Base-by-base conservation (phyloP, 371 early-diverging fungal genomes). In the Circinella umbellata region DNA sequence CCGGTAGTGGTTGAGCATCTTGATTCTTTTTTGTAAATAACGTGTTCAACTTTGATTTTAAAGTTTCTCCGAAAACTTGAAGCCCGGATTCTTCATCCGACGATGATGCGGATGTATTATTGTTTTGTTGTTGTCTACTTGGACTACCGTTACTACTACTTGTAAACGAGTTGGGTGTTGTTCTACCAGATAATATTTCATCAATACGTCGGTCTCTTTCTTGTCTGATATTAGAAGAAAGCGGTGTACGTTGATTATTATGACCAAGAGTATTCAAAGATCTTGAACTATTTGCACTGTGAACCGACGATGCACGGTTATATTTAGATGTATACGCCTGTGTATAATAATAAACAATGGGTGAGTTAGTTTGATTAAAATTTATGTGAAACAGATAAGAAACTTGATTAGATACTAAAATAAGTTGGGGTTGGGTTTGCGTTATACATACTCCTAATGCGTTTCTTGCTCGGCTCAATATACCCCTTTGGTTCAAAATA, bases 171-270 rank as follows among this genome's bases (percentile, higher is more conserved):
- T 73, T 59, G 6, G 69, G 66, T 35, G 73, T 57, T 20, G 71
- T 42, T 39, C 72, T 46, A 34, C 77, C 74, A n/a, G 76, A 75
- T 53, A 83, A 66, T 18, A 83, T 74, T 20, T 77, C 83, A 51
- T 83, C 80, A 5, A 83, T 67, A 27, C 76, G 69, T 53, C 77
- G 73, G 59, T 83, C 81, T 0, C 83, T 71, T 51, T 81, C 78
- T 57, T 59, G 71, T 42, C 80, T 63, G 51, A 77, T n/a, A 37
- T 61, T 61, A 48, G 73, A 65, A 7, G 68, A 11, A 7, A 63
- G 62, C 27, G 64, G 39, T 4, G 51, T 36, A 49, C 46, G 54
- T 49, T 61, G 36, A 49, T 27, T 39, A 57, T 61, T 47, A 60
- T 14, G 51, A 42, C 38, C 55, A 53, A 59, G 20, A 37, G 34